These are phyloP conservation scores for Nemania sp. DNA, from an alignment of 2,329 filamentous ascomycete genomes.

Conservation along the genomic window DNA sequence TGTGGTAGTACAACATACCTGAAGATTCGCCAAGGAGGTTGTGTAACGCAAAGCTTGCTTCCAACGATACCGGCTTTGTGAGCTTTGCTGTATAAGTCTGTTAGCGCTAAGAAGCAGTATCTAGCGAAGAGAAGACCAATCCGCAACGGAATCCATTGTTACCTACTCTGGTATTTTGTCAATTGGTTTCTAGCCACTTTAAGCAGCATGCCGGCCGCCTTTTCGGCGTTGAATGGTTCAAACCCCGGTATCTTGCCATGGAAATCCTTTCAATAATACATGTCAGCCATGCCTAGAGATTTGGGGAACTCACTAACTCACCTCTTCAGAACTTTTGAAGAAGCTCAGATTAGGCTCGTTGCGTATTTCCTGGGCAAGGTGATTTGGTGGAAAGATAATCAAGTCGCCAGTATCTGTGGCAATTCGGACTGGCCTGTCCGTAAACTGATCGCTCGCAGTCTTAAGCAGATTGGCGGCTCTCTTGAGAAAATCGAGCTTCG, in stretches of 20 bases:
- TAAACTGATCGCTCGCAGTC: conserved; percentile 8
- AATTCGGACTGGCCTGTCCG: conserved; percentile 19
- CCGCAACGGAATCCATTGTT: no score
- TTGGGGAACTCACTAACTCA: background rate
- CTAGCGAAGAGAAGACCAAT: background rate
- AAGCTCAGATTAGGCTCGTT: conserved; percentile 22
- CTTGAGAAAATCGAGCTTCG: conserved; percentile 18
- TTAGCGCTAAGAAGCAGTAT: background rate
- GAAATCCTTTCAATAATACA: conserved; percentile 16
- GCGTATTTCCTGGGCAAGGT: conserved; percentile 24
- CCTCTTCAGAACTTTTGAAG: conserved; percentile 6
- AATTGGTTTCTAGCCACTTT: conserved; percentile 19
- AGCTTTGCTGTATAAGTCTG: conserved; percentile 13
- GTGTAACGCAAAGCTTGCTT: conserved; percentile 24
- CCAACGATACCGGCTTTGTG: conserved; percentile 24
- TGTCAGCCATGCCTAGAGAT: background rate
- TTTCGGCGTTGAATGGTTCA: conserved; percentile 13
- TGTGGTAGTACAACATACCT: conserved; percentile 15
- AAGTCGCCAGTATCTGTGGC: conserved; percentile 19
- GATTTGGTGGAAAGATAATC: conserved; percentile 21
- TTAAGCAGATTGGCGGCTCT: conserved; percentile 13
- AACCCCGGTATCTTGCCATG: conserved; percentile 22
- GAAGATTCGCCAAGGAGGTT: conserved; percentile 23
- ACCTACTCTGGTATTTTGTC: conserved; percentile 21
- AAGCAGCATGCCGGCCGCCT: conserved; percentile 13